phyloP scores from a whole-genome alignment of 1,284 basidiomycete species.

The Stereum hirsutum region DNA sequence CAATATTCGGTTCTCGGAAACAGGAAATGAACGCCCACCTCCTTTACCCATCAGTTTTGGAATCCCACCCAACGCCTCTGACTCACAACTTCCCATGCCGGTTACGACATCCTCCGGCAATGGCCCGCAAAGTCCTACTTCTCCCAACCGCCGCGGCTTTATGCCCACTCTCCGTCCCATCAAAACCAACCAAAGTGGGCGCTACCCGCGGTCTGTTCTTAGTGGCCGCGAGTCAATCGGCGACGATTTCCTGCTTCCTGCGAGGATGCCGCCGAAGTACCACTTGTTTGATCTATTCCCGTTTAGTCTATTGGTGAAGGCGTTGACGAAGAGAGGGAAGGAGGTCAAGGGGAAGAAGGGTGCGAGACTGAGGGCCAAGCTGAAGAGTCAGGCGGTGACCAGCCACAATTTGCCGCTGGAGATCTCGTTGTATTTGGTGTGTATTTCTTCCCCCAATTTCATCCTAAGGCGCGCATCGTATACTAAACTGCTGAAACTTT shows the following conservation, averaged over 20 bases:
- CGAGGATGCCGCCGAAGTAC: conserved; percentile 53
- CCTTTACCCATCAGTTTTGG: conserved; percentile 1
- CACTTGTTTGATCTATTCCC: conserved; percentile 61
- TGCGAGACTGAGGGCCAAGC: conserved; percentile 40
- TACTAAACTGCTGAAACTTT: conserved; percentile 2
- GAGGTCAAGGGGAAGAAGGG: conserved; percentile 50
- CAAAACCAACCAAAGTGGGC: background rate
- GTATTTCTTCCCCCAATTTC: too few relatives aligned
- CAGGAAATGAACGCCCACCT: background rate
- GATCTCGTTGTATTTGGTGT: conserved; percentile 63
- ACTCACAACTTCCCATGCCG: conserved; percentile 25
- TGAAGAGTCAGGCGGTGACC: conserved; percentile 35
- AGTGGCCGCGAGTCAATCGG: conserved; percentile 12
- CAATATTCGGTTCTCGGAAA: conserved; percentile 2
- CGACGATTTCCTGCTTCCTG: conserved; percentile 49
- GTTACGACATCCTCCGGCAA: conserved; percentile 14
- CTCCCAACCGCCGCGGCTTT: too few relatives aligned
- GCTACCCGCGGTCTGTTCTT: conserved; percentile 11
- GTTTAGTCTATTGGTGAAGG: conserved; percentile 48
- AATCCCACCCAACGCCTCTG: conserved; percentile 8
- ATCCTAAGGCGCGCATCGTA: background rate
- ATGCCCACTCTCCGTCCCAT: background rate
- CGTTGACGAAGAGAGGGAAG: conserved; percentile 34
- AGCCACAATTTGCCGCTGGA: conserved; percentile 71
- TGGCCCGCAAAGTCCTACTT: too few relatives aligned